Percentiles rank a stretch among this genome's conserved stretches.
Evolutionary conservation across 2,329 filamentous ascomycete genomes (phyloP).

Genomic region (Aspergillus arachidicola): DNA sequence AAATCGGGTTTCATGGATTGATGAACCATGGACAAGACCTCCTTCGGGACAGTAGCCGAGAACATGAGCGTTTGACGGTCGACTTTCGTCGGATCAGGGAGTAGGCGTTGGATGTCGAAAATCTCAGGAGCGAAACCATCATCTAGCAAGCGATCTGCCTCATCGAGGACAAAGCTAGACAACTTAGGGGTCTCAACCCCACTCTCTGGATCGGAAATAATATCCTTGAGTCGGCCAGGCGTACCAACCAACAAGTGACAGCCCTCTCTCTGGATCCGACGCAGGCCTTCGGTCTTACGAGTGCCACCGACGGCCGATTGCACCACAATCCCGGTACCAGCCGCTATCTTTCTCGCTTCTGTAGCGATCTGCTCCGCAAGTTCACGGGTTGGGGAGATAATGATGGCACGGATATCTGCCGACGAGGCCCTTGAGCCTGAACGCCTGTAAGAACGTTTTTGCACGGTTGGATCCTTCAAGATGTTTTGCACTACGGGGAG

Average conservation of each 20-base stretch:
- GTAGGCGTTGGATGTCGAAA: slow-evolving; percentile 58
- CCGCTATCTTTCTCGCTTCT: slow-evolving; percentile 72
- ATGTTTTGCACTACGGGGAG: slow-evolving; percentile 83
- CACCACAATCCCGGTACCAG: slow-evolving; percentile 67
- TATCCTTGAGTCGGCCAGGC: slow-evolving; percentile 82
- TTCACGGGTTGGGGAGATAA: slow-evolving; percentile 66
- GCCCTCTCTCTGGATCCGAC: slow-evolving; percentile 69
- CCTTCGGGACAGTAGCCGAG: slow-evolving; percentile 85
- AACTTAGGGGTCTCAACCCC: slow-evolving; percentile 66
- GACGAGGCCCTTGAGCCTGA: slow-evolving; percentile 11
- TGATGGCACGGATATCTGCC: slow-evolving; percentile 60
- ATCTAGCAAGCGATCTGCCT: slow-evolving; percentile 69
- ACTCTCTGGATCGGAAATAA: slow-evolving; percentile 67
- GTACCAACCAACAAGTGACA: slow-evolving; percentile 91
- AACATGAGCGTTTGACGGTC: slow-evolving; percentile 91
- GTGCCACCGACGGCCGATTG: slow-evolving; percentile 91
- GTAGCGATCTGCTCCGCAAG: slow-evolving; percentile 65
- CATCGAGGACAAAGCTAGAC: slow-evolving; percentile 64
- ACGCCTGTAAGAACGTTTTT: slow-evolving; percentile 11
- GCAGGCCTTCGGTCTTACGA: slow-evolving; percentile 69
- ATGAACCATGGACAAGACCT: slow-evolving; percentile 79
- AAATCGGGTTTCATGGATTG: slow-evolving; percentile 79
- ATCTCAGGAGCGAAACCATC: slow-evolving; percentile 70
- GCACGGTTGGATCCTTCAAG: slow-evolving; percentile 66
- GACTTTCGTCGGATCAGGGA: slow-evolving; percentile 66